Evolutionary conservation across 2,329 filamentous ascomycete genomes (phyloP).

Genomic region (Zarea fungicola): DNA sequence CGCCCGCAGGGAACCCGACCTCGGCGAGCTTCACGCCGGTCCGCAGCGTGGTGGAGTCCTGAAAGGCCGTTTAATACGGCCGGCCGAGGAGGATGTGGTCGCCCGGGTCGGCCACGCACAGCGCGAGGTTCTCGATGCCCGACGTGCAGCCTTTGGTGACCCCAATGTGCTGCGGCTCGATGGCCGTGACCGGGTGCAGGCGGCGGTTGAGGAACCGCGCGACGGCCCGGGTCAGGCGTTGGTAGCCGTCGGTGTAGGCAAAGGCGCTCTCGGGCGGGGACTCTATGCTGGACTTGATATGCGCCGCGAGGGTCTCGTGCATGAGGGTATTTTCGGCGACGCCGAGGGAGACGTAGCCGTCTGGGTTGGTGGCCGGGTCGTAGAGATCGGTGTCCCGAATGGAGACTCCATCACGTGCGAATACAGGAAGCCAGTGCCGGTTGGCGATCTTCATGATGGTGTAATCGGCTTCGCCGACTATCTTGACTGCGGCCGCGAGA

Average conservation of each 20-base stretch:
- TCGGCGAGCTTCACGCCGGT: neutral
- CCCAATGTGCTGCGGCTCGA: neutral
- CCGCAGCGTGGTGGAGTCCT: neutral
- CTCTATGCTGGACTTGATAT: neutral
- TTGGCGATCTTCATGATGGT: no score
- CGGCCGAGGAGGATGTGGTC: neutral
- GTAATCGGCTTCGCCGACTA: no score
- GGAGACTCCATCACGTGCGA: no score
- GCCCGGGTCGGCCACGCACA: neutral
- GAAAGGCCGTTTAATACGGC: neutral
- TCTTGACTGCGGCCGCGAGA: no score
- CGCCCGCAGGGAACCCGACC: neutral
- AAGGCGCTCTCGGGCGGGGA: neutral
- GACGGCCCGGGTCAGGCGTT: neutral
- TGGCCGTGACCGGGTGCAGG: neutral
- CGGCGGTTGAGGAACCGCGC: neutral
- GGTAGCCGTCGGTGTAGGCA: neutral
- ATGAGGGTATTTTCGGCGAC: constrained; percentile 6
- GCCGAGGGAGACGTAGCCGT: neutral
- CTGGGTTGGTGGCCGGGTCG: neutral
- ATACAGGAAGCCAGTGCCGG: no score
- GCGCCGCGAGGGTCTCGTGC: neutral
- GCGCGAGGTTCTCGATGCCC: neutral
- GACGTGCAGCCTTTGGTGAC: constrained; percentile 1
- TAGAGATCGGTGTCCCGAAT: no score